These are phyloP conservation scores for Penicillium canescens DNA, from an alignment of 495 filamentous ascomycete genomes.

Conservation along the genomic window DNA sequence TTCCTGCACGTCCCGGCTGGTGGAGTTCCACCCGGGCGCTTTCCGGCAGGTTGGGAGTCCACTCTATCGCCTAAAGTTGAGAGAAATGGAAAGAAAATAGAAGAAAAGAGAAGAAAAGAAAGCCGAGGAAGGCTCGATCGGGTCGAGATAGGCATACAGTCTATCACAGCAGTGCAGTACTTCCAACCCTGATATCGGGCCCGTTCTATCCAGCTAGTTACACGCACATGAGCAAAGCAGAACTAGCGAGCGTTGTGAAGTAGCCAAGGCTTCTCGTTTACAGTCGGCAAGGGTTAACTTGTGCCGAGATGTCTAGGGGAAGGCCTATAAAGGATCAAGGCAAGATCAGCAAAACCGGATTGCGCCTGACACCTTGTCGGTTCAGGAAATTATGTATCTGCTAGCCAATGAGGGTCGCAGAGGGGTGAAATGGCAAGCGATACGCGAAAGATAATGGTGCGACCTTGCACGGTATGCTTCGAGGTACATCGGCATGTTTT, in stretches of 20 bases:
- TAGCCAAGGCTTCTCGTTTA: constrained; percentile 52
- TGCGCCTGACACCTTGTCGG: constrained; percentile 71
- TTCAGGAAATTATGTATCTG: constrained; percentile 63
- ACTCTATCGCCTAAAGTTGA: too few relatives aligned
- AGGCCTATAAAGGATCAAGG: constrained; percentile 54
- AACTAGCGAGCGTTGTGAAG: too few relatives aligned
- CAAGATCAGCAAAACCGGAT: constrained; percentile 65
- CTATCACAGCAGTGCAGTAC: too few relatives aligned
- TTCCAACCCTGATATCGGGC: too few relatives aligned
- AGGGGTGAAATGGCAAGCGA: constrained; percentile 11
- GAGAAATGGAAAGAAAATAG: too few relatives aligned
- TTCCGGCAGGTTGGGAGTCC: too few relatives aligned
- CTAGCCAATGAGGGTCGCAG: constrained; percentile 18
- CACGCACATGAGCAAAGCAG: too few relatives aligned
- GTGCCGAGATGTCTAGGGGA: too few relatives aligned
- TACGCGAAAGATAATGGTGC: constrained; percentile 14
- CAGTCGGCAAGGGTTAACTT: constrained; percentile 51
- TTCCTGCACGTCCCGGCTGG: constrained; percentile 71
- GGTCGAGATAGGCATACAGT: too few relatives aligned
- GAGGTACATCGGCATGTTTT: constrained; percentile 15
- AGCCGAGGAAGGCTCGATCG: too few relatives aligned
- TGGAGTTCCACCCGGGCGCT: constrained; percentile 55
- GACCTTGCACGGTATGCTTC: constrained; percentile 16
- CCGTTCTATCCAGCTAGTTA: too few relatives aligned
- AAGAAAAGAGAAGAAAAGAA: too few relatives aligned